Evolutionary conservation across 2,329 filamentous ascomycete genomes (phyloP).

Genomic region (Sporothrix pallida): DNA sequence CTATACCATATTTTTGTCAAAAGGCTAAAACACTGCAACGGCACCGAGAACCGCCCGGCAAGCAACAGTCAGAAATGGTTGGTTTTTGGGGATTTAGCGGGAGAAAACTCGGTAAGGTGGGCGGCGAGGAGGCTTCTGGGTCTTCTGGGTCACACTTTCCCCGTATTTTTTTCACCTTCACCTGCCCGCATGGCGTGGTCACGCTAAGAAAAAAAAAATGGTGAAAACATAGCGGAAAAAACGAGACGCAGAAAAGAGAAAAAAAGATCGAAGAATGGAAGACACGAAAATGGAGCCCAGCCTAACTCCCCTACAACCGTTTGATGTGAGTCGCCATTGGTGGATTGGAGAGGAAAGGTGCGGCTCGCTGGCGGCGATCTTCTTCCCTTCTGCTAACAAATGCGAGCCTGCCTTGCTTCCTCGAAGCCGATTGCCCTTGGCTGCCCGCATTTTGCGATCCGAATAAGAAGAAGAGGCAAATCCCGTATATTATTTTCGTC

Average conservation of each 20-base stretch:
- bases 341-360: not conserved
- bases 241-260: not conserved
- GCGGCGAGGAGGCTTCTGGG: not conserved
- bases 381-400: too few relatives aligned
- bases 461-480: not conserved
- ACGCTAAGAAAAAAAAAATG: conserved; percentile 4
- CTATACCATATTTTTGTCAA: not conserved
- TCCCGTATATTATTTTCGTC: conserved; percentile 14
- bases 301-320: not conserved
- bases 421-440: not conserved
- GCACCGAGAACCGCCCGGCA: conserved; percentile 30
- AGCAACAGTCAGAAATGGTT: not conserved
- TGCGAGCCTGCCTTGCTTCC: conserved; percentile 8
- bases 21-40: not conserved
- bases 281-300: not conserved
- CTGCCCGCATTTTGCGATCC: conserved; percentile 1
- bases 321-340: conserved; percentile 1
- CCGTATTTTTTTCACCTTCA: not conserved
- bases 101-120: conserved; percentile 27
- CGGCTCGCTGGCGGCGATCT: conserved; percentile 15
- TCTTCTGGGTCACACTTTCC: not conserved
- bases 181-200: not conserved
- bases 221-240: not conserved
- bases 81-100: not conserved
- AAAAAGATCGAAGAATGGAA: not conserved